phyloP scores from a whole-genome alignment of 768 basidiomycete genomes.

The Lyophyllum semitale region DNA sequence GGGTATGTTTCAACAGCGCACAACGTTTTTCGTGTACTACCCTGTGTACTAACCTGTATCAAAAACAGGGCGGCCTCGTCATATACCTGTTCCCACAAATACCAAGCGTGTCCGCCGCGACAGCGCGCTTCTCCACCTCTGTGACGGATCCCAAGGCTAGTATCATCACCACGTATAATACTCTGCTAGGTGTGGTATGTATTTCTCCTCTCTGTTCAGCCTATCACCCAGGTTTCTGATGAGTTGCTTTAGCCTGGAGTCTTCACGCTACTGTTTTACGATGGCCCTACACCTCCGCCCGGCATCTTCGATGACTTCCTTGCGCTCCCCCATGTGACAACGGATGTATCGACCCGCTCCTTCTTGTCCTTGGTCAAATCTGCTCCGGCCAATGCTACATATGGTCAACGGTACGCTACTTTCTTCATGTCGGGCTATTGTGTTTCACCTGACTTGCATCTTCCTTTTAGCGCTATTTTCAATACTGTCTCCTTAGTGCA shows the following conservation, averaged over 20 bases:
- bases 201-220: background rate
- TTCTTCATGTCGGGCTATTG: constrained; percentile 6
- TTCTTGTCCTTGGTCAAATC: constrained; percentile 42
- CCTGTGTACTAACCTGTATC: background rate
- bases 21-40: background rate
- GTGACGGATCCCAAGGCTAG: constrained; percentile 53
- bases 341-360: constrained; percentile 40
- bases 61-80: constrained; percentile 51
- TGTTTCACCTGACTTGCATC: constrained; percentile 1
- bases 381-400: constrained; percentile 35
- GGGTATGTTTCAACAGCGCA: constrained; percentile 41
- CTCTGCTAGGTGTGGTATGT: constrained; percentile 34
- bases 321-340: constrained; percentile 38
- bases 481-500: constrained; percentile 42
- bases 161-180: constrained; percentile 49
- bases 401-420: constrained; percentile 21
- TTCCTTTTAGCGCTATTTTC: constrained; percentile 21
- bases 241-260: constrained; percentile 11
- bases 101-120: constrained; percentile 33
- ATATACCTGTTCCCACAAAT: constrained; percentile 24
- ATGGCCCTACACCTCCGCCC: constrained; percentile 48
- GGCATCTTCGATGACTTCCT: constrained; percentile 57
- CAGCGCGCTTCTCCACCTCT: constrained; percentile 37
- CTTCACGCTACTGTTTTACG: constrained; percentile 54
- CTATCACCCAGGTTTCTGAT: background rate